phyloP scores from a whole-genome alignment of 495 filamentous ascomycete genomes.

The Daldinia childiae region DNA sequence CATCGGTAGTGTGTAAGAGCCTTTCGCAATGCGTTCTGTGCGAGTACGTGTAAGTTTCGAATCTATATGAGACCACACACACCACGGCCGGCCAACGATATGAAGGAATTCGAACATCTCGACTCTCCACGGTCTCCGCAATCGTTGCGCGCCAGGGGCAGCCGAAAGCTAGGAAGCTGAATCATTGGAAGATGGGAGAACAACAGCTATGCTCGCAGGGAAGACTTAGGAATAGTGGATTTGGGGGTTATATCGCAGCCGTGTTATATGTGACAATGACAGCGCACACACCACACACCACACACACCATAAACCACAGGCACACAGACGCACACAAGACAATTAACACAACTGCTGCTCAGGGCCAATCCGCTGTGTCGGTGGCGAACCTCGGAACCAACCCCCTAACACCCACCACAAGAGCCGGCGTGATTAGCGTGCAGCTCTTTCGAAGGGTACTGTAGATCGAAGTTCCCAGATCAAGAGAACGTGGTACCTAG shows the following conservation, averaged over 20 bases:
- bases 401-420: constrained; percentile 21
- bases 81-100: constrained; percentile 24
- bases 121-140: constrained; percentile 37
- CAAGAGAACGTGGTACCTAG: constrained; percentile 33
- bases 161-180: constrained; percentile 16
- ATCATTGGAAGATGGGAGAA: constrained; percentile 35
- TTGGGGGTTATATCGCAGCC: constrained; percentile 46
- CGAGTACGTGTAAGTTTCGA: constrained; percentile 30
- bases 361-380: constrained; percentile 35
- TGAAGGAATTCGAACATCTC: constrained; percentile 28
- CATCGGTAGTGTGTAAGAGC: constrained; percentile 25
- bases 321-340: constrained; percentile 34
- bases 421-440: constrained; percentile 45
- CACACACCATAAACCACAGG: constrained; percentile 20
- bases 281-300: constrained; percentile 46
- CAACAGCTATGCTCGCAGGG: constrained; percentile 21
- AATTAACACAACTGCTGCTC: constrained; percentile 24
- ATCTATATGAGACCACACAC: constrained; percentile 42
- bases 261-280: constrained; percentile 50
- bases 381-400: constrained; percentile 42
- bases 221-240: constrained; percentile 35
- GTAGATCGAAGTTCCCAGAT: constrained; percentile 45
- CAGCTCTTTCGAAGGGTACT: constrained; percentile 37
- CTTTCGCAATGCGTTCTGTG: constrained; percentile 16
- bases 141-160: constrained; percentile 38